Conservation (phyloP, 805 yeast genomes). For the Komagataella pastoris region DNA sequence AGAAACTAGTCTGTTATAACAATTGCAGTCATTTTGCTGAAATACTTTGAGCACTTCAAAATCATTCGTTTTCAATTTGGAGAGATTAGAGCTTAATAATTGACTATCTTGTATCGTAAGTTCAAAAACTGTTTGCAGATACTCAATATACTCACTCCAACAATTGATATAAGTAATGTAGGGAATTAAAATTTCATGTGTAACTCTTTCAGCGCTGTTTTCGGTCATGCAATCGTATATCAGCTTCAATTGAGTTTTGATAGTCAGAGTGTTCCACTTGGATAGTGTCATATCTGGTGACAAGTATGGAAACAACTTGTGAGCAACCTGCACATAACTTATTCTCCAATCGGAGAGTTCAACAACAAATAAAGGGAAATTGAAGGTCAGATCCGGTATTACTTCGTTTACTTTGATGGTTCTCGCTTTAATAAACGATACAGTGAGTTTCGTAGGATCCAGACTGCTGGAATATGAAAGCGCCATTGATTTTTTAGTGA, state of each 20-base stretch:
- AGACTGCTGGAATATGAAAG: not conserved
- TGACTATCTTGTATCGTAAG: not conserved
- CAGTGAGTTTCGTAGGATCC: not conserved
- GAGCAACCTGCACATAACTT: slow-evolving; percentile 11
- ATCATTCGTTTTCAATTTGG: not conserved
- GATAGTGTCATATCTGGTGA: slow-evolving; percentile 7
- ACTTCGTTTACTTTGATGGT: slow-evolving; percentile 9
- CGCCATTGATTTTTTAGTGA: not conserved
- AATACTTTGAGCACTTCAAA: not conserved
- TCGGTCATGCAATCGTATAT: slow-evolving; percentile 6
- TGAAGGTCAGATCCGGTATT: slow-evolving; percentile 4
- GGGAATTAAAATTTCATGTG: not conserved
- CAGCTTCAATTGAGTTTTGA: slow-evolving; percentile 9
- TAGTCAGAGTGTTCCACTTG: slow-evolving; percentile 9
- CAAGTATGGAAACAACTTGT: slow-evolving; percentile 10
- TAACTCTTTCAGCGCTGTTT: not conserved
- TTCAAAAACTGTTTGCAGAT: not conserved
- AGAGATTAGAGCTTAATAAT: not conserved
- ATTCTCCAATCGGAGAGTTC: not conserved
- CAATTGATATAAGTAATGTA: not conserved
- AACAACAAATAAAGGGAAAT: slow-evolving; percentile 4
- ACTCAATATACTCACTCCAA: not conserved
- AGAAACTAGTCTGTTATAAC: not conserved
- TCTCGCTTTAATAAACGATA: slow-evolving; percentile 10
- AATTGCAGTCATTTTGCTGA: not conserved